A percentile compares a stretch with the other conserved stretches of the same genome.
These are phyloP conservation scores for Chimonanthus salicifolius DNA, from an alignment of 164 flowering plant species.

Conservation along the genomic window DNA sequence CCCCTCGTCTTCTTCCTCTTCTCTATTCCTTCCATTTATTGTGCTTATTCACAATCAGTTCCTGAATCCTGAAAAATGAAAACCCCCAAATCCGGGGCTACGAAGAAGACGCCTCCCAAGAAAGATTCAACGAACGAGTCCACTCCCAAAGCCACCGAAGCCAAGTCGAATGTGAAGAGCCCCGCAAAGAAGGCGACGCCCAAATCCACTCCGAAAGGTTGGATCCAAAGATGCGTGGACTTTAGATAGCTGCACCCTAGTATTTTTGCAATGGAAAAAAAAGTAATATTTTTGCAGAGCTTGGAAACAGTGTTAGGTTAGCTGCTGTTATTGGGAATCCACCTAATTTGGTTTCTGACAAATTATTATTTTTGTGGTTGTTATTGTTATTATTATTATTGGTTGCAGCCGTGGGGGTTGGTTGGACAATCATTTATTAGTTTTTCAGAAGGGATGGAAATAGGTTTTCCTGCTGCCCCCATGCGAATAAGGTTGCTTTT, in stretches of 20 bases:
- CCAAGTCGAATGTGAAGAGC: conserved; percentile 13
- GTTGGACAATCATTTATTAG: too few relatives aligned
- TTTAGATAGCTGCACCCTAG: background rate
- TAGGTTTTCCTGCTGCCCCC: too few relatives aligned
- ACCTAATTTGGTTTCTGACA: background rate
- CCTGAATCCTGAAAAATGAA: background rate
- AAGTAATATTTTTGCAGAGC: background rate
- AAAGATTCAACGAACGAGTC: conserved; percentile 14
- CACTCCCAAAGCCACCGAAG: background rate
- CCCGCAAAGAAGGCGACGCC: conserved; percentile 14
- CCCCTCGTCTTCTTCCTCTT: too few relatives aligned
- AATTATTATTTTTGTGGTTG: too few relatives aligned
- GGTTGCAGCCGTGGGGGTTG: too few relatives aligned
- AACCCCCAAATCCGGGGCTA: conserved; percentile 25
- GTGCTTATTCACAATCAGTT: too few relatives aligned
- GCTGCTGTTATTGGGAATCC: background rate
- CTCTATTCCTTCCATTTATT: background rate
- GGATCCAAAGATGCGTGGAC: background rate
- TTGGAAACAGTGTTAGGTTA: background rate
- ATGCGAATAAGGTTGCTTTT: too few relatives aligned
- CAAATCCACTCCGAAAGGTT: conserved; percentile 11
- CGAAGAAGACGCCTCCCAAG: conserved; percentile 26
- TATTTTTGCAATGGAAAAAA: background rate
- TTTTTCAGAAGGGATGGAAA: too few relatives aligned
- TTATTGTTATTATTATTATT: too few relatives aligned